Conservation (phyloP, 2,329 filamentous ascomycete genomes). For the Trichoderma polysporum region DNA sequence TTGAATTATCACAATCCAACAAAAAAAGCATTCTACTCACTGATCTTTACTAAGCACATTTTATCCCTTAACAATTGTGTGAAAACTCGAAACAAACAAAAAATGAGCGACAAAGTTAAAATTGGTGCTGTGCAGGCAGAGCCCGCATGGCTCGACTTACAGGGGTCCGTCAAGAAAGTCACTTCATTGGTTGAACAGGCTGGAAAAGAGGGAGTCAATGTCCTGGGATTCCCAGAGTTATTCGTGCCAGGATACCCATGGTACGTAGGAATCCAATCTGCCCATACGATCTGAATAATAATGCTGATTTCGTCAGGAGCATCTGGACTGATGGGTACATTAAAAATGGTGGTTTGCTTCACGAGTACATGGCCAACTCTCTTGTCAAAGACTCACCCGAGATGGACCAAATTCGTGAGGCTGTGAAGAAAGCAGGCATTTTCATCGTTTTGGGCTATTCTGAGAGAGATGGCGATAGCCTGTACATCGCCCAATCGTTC, state of each 20-base stretch:
- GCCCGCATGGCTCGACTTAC: constrained; percentile 58
- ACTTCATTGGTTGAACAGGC: constrained; percentile 54
- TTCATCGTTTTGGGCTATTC: constrained; percentile 48
- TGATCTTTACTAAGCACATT: background rate
- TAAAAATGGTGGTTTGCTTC: background rate
- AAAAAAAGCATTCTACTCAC: background rate
- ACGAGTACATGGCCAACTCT: constrained; percentile 26
- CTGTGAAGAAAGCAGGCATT: constrained; percentile 40
- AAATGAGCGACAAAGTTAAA: constrained; percentile 23
- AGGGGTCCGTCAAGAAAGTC: constrained; percentile 53
- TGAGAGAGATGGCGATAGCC: constrained; percentile 42
- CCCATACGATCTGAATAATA: background rate
- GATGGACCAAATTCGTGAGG: constrained; percentile 41
- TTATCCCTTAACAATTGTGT: background rate
- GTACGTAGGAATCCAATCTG: constrained; percentile 29
- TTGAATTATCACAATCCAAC: too few relatives aligned
- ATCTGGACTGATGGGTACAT: background rate
- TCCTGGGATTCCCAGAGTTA: constrained; percentile 53
- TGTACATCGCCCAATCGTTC: constrained; percentile 50
- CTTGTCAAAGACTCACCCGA: constrained; percentile 35
- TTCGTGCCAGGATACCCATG: constrained; percentile 54
- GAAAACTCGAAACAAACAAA: background rate
- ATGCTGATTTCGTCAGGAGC: background rate
- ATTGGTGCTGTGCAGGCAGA: constrained; percentile 58
- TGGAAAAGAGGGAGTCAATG: constrained; percentile 48